Percentiles rank a stretch among this genome's conserved stretches.
Evolutionary conservation across 805 yeast genomes (phyloP).

Genomic region (Starmerella khaoyaiensis): DNA sequence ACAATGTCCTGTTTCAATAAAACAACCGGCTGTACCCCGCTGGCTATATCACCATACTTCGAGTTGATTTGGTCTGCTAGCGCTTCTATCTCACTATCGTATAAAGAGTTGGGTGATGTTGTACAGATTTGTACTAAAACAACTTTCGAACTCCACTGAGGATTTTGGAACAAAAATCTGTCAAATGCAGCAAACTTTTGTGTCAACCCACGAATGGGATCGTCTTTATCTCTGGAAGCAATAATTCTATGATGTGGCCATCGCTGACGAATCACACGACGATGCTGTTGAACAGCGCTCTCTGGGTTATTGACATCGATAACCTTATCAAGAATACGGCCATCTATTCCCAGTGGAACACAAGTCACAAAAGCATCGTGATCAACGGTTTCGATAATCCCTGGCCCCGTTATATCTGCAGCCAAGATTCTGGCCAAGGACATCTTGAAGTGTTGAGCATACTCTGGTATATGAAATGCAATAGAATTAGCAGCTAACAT

Average conservation of each 20-base stretch:
- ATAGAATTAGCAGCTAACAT: slow-evolving; percentile 79
- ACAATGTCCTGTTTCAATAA: slow-evolving; percentile 78
- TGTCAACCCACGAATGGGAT: slow-evolving; percentile 73
- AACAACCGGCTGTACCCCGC: slow-evolving; percentile 66
- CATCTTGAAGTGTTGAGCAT: slow-evolving; percentile 85
- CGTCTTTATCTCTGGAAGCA: slow-evolving; percentile 80
- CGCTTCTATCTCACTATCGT: slow-evolving; percentile 44
- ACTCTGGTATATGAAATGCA: slow-evolving; percentile 84
- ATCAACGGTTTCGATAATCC: slow-evolving; percentile 60
- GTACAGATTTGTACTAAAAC: slow-evolving; percentile 73
- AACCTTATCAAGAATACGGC: slow-evolving; percentile 35
- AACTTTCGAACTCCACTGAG: slow-evolving; percentile 52
- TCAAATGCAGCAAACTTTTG: slow-evolving; percentile 84
- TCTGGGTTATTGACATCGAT: slow-evolving; percentile 30
- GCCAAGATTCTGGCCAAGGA: slow-evolving; percentile 73
- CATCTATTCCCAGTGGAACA: slow-evolving; percentile 33
- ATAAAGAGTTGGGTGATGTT: slow-evolving; percentile 30
- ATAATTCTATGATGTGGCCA: slow-evolving; percentile 63
- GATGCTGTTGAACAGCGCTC: slow-evolving; percentile 34
- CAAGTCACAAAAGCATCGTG: slow-evolving; percentile 28
- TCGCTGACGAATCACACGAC: slow-evolving; percentile 55
- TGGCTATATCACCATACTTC: slow-evolving; percentile 50
- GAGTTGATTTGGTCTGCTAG: slow-evolving; percentile 81
- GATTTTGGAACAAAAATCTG: slow-evolving; percentile 55
- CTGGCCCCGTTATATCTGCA: slow-evolving; percentile 65